Percentiles rank a stretch among this genome's conserved stretches.
phyloP scores from a whole-genome alignment of 2,329 filamentous ascomycete species.

The Colletotrichum destructivum region DNA sequence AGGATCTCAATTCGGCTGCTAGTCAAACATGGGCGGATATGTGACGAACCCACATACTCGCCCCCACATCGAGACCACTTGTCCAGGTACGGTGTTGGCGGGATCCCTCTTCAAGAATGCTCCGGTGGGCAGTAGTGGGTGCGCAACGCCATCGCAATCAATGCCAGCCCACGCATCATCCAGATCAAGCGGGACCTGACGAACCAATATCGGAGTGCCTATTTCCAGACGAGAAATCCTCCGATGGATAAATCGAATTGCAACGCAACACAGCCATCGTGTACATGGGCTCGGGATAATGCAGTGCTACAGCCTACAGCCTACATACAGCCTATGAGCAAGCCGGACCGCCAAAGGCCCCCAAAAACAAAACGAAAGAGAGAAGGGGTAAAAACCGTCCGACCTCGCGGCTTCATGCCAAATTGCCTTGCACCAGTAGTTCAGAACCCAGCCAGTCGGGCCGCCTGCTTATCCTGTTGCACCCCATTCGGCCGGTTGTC shows the following conservation, averaged over 20 bases:
- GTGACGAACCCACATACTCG: conserved; percentile 21
- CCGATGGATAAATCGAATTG: conserved; percentile 33
- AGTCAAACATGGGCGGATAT: conserved; percentile 37
- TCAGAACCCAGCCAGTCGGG: too few relatives aligned
- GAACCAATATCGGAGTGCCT: conserved; percentile 25
- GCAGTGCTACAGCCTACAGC: too few relatives aligned
- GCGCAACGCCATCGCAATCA: conserved; percentile 25
- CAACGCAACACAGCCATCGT: conserved; percentile 16
- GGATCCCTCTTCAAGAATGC: conserved; percentile 22
- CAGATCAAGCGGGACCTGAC: conserved; percentile 31
- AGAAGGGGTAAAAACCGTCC: too few relatives aligned
- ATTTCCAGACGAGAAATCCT: conserved; percentile 33
- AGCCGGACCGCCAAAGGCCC: neutral
- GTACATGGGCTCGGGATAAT: too few relatives aligned
- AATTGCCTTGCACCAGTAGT: too few relatives aligned
- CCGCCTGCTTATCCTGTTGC: neutral
- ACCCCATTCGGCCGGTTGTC: conserved; percentile 3
- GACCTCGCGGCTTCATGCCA: too few relatives aligned
- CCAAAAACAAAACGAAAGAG: too few relatives aligned
- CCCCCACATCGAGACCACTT: conserved; percentile 14
- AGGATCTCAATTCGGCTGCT: conserved; percentile 19
- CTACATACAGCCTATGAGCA: neutral
- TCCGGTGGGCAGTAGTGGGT: conserved; percentile 16
- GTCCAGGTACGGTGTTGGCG: conserved; percentile 20
- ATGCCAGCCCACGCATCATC: conserved; percentile 13